A percentile compares a stretch with the other conserved stretches of the same genome.
These are phyloP conservation scores for Diaporthe amygdali DNA, from an alignment of 2,329 filamentous ascomycete genomes.

Conservation along the genomic window DNA sequence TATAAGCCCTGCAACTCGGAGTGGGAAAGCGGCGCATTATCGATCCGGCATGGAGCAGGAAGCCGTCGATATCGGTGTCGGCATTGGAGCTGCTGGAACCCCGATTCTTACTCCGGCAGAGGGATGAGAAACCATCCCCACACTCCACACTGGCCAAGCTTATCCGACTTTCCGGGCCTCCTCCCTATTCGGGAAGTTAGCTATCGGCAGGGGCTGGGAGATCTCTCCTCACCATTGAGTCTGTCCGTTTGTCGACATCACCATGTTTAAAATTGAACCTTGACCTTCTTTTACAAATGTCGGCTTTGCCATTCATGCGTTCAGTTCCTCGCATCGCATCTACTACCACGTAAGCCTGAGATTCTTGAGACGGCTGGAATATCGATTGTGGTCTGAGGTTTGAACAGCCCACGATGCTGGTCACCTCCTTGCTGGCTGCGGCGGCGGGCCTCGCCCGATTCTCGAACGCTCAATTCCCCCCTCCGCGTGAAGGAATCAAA, in stretches of 20 bases:
- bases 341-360: neutral
- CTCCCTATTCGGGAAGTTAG: neutral
- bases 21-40: neutral
- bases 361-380: neutral
- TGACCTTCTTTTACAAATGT: neutral
- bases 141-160: neutral
- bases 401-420: neutral
- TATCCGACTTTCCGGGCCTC: neutral
- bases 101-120: neutral
- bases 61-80: neutral
- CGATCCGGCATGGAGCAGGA: neutral
- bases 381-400: neutral
- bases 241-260: neutral
- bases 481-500: slow-evolving; percentile 20
- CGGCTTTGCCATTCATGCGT: neutral
- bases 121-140: neutral
- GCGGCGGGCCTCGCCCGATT: slow-evolving; percentile 1
- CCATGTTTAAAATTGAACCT: neutral
- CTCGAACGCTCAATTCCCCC: slow-evolving; percentile 23
- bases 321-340: neutral
- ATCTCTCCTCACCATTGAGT: neutral
- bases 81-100: neutral
- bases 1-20: neutral
- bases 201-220: slow-evolving; percentile 2
- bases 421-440: neutral